A percentile compares a stretch with the other conserved stretches of the same genome.
Evolutionary conservation across 1,284 basidiomycete species (phyloP).

Genomic region (Pholiota adiposa): DNA sequence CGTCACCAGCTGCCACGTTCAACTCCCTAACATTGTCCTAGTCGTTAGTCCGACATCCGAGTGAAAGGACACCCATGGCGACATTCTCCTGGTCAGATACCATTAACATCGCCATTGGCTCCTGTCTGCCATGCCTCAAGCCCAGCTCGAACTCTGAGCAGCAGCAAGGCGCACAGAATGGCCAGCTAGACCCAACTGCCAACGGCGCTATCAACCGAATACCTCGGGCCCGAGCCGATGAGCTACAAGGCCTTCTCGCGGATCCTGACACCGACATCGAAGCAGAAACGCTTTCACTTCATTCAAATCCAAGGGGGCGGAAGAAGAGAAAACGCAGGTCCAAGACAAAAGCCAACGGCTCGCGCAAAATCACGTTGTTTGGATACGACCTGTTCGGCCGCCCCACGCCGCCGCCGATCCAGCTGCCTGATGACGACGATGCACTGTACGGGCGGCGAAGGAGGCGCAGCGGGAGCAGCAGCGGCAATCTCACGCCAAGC

Average conservation of each 20-base stretch:
- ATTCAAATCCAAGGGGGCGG: conserved; percentile 63
- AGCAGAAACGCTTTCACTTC: conserved; percentile 64
- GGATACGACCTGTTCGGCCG: conserved; percentile 68
- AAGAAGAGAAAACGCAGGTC: conserved; percentile 35
- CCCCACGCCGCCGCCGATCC: conserved; percentile 44
- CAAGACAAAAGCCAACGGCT: conserved; percentile 11
- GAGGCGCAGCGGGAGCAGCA: conserved; percentile 15
- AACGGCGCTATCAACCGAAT: conserved; percentile 40
- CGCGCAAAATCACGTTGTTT: conserved; percentile 55
- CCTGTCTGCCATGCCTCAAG: conserved; percentile 63
- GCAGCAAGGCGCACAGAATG: conserved; percentile 7
- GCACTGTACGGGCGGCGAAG: conserved; percentile 25
- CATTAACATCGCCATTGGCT: conserved; percentile 55
- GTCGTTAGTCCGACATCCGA: neutral
- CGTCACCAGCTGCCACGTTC: neutral
- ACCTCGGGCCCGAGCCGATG: conserved; percentile 51
- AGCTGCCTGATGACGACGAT: conserved; percentile 58
- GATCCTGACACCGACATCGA: conserved; percentile 48
- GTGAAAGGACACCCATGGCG: neutral
- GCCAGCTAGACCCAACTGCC: conserved; percentile 13
- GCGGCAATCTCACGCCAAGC: conserved; percentile 14
- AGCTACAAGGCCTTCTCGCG: conserved; percentile 63
- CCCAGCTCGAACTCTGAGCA: conserved; percentile 22
- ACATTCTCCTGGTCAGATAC: conserved; percentile 43
- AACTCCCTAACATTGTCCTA: neutral